phyloP scores from a whole-genome alignment of 257 asterid species.

The Buddleja alternifolia region DNA sequence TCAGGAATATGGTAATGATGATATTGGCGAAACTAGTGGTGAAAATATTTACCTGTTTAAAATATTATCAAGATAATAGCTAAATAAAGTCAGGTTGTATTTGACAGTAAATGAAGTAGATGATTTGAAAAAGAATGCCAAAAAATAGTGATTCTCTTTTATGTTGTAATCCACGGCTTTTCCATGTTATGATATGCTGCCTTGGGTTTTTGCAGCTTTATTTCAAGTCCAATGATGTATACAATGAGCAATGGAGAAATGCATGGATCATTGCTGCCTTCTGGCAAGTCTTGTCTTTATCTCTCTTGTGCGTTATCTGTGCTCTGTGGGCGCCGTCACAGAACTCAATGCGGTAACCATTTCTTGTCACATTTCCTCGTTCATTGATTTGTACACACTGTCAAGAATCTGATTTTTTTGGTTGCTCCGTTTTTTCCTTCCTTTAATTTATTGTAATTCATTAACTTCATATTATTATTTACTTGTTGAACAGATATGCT shows the following conservation, averaged over 20 bases:
- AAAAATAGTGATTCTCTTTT: not conserved
- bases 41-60: not conserved
- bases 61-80: constrained; percentile 10
- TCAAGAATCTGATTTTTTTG: not conserved
- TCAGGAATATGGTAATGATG: not conserved
- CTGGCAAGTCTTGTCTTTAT: constrained; percentile 94
- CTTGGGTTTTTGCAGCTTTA: constrained; percentile 67
- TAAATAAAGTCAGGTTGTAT: not conserved
- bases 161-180: not conserved
- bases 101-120: not conserved
- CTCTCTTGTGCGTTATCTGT: constrained; percentile 85
- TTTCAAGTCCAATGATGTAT: constrained; percentile 83
- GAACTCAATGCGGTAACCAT: constrained; percentile 78
- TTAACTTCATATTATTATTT: not conserved
- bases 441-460: not conserved
- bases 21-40: not conserved
- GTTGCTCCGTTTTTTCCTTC: not conserved
- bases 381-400: too few relatives aligned
- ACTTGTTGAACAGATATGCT: constrained; percentile 63
- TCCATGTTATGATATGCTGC: constrained; percentile 26
- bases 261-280: constrained; percentile 99
- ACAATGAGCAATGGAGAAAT: constrained; percentile 93
- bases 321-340: constrained; percentile 98
- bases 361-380: too few relatives aligned
- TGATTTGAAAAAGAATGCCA: not conserved